Conservation (phyloP, 352 stramenopile species). For the Pythium monospermum region DNA sequence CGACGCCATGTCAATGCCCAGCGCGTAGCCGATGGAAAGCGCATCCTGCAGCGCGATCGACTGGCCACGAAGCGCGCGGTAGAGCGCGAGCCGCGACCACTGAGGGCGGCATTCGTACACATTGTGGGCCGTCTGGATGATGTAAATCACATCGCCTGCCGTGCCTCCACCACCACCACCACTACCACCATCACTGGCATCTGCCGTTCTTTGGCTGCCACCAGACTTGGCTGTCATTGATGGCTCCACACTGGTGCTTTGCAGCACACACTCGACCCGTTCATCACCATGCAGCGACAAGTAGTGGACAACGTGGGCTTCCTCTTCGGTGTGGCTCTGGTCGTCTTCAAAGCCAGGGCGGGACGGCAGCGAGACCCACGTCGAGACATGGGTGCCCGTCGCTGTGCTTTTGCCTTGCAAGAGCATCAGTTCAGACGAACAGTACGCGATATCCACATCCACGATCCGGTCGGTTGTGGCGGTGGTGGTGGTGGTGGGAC, state of each 20-base stretch:
- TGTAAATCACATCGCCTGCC: slow-evolving; percentile 41
- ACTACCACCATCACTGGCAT: no score
- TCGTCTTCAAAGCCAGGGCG: slow-evolving; percentile 42
- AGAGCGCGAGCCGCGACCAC: slow-evolving; percentile 79
- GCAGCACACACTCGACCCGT: slow-evolving; percentile 62
- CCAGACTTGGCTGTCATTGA: not conserved
- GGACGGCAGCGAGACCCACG: slow-evolving; percentile 77
- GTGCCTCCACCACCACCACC: not conserved
- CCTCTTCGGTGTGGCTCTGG: slow-evolving; percentile 17
- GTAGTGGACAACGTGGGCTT: slow-evolving; percentile 76
- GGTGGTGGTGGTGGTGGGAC: not conserved
- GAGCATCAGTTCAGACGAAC: slow-evolving; percentile 79
- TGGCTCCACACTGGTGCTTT: slow-evolving; percentile 13
- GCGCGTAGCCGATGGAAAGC: slow-evolving; percentile 78
- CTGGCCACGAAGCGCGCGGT: slow-evolving; percentile 56
- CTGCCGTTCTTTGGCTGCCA: no score
- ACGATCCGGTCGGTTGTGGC: slow-evolving; percentile 7
- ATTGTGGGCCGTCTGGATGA: slow-evolving; percentile 74
- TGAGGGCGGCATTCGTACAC: slow-evolving; percentile 85
- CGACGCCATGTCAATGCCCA: slow-evolving; percentile 85
- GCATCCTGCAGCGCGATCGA: slow-evolving; percentile 59
- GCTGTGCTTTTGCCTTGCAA: slow-evolving; percentile 46
- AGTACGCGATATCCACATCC: slow-evolving; percentile 70
- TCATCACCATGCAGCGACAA: slow-evolving; percentile 71
- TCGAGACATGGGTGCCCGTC: slow-evolving; percentile 42